phyloP scores from a whole-genome alignment of 2,329 filamentous ascomycete species.

The Davidsoniella australis region DNA sequence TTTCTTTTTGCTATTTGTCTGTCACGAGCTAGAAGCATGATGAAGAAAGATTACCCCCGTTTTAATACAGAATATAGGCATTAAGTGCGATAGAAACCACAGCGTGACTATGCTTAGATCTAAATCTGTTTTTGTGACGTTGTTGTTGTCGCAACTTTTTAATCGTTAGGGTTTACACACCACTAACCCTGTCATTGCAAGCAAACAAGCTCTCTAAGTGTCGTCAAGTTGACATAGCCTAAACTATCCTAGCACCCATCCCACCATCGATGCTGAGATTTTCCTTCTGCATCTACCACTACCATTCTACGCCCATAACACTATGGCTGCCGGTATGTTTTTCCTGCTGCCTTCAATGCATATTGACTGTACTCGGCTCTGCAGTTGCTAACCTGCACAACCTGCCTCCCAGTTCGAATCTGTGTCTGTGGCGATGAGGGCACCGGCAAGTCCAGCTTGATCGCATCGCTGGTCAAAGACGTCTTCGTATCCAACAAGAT shows the following conservation, averaged over 20 bases:
- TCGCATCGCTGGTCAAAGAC: slow-evolving; percentile 91
- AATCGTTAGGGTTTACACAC: no score
- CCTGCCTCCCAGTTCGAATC: slow-evolving; percentile 50
- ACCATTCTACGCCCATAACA: slow-evolving; percentile 1
- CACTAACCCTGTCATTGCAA: no score
- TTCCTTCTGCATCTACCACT: neutral
- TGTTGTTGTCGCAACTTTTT: no score
- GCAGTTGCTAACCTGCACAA: slow-evolving; percentile 11
- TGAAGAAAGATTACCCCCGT: no score
- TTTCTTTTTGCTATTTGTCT: no score
- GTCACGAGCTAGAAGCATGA: no score
- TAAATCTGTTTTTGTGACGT: no score
- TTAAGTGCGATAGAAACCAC: no score
- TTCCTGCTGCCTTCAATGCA: neutral
- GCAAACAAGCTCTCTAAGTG: neutral
- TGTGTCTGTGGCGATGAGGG: slow-evolving; percentile 94
- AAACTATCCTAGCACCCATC: neutral
- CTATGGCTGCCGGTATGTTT: slow-evolving; percentile 18
- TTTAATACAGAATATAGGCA: no score
- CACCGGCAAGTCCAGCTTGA: slow-evolving; percentile 84
- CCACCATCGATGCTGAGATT: neutral
- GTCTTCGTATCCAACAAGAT: slow-evolving; percentile 94
- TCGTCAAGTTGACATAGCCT: neutral
- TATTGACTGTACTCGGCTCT: neutral
- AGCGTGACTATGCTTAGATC: no score